A percentile compares a stretch with the other conserved stretches of the same genome.
Conservation (phyloP, 805 yeast species). For the Candida tallmaniae region DNA sequence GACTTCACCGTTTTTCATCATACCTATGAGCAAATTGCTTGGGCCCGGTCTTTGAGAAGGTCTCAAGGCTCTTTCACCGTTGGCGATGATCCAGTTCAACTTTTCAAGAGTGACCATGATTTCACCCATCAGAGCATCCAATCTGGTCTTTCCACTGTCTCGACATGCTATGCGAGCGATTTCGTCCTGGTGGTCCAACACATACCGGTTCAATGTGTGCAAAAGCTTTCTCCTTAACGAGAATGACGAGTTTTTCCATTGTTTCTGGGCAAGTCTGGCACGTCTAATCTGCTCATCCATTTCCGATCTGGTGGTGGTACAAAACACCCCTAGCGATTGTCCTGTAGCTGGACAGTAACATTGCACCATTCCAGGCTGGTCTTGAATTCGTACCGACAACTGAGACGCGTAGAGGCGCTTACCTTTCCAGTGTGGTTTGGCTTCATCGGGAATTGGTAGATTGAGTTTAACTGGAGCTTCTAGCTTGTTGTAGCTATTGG, state of each 20-base stretch:
- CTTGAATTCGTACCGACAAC: constrained; percentile 51
- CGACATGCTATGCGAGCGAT: constrained; percentile 92
- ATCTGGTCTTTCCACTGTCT: constrained; percentile 93
- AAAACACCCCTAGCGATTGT: constrained; percentile 72
- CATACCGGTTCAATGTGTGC: constrained; percentile 63
- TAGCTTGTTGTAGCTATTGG: constrained; percentile 38
- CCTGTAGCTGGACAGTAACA: constrained; percentile 97
- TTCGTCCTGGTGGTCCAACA: constrained; percentile 76
- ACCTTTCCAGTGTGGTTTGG: constrained; percentile 90
- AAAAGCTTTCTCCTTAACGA: constrained; percentile 67
- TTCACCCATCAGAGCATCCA: constrained; percentile 96
- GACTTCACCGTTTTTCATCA: constrained; percentile 88
- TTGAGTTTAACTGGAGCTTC: constrained; percentile 46
- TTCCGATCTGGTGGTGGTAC: constrained; percentile 60
- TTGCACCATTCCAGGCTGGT: constrained; percentile 67
- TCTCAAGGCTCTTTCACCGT: constrained; percentile 71
- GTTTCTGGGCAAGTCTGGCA: constrained; percentile 52
- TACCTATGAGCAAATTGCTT: constrained; percentile 71
- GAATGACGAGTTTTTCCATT: constrained; percentile 51
- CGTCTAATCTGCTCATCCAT: constrained; percentile 60
- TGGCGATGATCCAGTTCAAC: constrained; percentile 78
- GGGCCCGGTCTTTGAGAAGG: constrained; percentile 84
- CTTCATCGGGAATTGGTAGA: constrained; percentile 65
- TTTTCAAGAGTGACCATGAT: constrained; percentile 93
- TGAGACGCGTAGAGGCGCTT: constrained; percentile 59